Base-by-base conservation (phyloP, 495 filamentous ascomycete species). In the Trichoderma erinaceum region DNA sequence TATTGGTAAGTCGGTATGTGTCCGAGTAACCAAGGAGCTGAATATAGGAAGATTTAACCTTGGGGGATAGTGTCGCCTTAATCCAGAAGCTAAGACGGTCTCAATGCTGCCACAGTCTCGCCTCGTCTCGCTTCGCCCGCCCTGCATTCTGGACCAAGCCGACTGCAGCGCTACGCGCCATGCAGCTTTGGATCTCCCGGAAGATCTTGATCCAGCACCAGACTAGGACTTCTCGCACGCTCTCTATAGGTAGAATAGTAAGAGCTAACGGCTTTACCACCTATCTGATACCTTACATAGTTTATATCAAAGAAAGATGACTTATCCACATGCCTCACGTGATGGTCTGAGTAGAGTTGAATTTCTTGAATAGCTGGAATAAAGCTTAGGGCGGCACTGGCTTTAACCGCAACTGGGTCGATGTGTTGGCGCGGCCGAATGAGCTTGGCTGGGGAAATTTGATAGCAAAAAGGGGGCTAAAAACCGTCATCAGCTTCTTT, bases 401-500 rank as follows among this genome's bases (percentile, higher is more conserved):
- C 25, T 3, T 23, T 61, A 61, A 25, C 56, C 56, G 7, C 11
- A 21, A 21, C 25, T 12, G 56, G 56, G 10, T 7, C 56, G 10
- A 61, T 25, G 56, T 61, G 56, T 61, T 61, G 56, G 56, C 56
- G 56, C 16, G 56, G 56, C 56, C 56, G 27, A 32, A 32, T 32
- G 56, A 61, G 56, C 56, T 61, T 61, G 56, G 56, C 56, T 61
- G 56, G 56, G 56, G 56, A 61, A 61, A 61, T 61, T 61, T 61
- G 52, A 61, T 61, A 29, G 25, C 29, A 7, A 61, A 61, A 61
- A 61, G 56, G 56, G 56, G 56, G 56, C 56, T 61, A 61, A 61
- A 35, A 18, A 32, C 56, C 56, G 56, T 61, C 56, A 61, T 21
- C 56, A 61, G 56, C 56, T 61, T 48, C 44, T 21, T 27, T 15